Evolutionary conservation across 2,329 filamentous ascomycete genomes (phyloP), one percentile per base, ranked within the genome.

Genomic region (Fusarium cyanostomum): DNA sequence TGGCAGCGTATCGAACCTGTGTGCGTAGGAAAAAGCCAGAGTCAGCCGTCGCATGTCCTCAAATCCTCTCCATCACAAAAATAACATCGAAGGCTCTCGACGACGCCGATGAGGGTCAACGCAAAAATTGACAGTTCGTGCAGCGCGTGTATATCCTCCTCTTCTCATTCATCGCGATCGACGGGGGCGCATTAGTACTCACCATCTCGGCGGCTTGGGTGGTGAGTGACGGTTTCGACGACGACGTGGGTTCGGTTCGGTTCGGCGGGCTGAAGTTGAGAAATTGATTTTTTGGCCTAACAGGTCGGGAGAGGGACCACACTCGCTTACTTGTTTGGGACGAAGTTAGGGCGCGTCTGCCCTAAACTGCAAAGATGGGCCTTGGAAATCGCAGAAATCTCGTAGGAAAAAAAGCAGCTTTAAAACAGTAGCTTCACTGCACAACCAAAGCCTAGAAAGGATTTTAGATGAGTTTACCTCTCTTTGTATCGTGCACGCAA

Each of bases 1-100:
- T 92, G 80, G 91, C 91, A 83, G 92, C 92, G 93, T 97, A 97
- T 84, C 94, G 92, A 87, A 96, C 92, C 93, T 96, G 44, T 57
- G 37, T 51, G 24, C 52, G 35, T 34, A 43, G 53, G 53, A 51
- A 54, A 48, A 30, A 46, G 50, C 59, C 53, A 62, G 59, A 61
- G 70, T 75, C 70, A 74, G 68, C 43, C 60, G 49, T 43, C 33
- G 16, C 43, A 65, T 49, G 37, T 56, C 16, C 28, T 37, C 39
- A 51, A 66, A 43, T 52, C 35, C 30, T 21, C 35, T 35, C 39
- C 50, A 50, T 46, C 62, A 51, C 52, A 16, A 51, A 45, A 49
- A 27, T 37, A 21, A 37, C 44, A 42, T 15, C 28, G 26, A 16
- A 33, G 13, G 38, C 53, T 27, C 39, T 27, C 37, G 30, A 54